Percentiles rank a stretch among this genome's conserved stretches.
phyloP scores from a whole-genome alignment of 495 filamentous ascomycete species.

The Achaetomiella virescens region DNA sequence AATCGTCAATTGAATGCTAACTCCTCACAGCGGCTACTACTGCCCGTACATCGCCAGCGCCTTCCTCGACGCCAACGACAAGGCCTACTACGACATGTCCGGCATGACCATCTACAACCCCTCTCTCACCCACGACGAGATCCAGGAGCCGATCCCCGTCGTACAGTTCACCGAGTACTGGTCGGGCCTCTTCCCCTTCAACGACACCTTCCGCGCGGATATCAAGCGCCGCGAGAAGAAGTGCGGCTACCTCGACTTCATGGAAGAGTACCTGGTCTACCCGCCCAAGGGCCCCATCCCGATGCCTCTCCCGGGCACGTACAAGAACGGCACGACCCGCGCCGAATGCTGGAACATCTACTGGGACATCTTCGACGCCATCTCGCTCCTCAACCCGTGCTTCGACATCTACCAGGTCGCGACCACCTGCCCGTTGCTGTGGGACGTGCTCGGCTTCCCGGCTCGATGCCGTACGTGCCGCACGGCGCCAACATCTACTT shows the following conservation, averaged over 20 bases:
- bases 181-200: constrained; percentile 54
- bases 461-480: constrained; percentile 44
- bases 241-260: constrained; percentile 62
- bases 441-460: constrained; percentile 60
- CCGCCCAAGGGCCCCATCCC: constrained; percentile 60
- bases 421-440: constrained; percentile 66
- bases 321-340: constrained; percentile 14
- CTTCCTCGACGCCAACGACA: constrained; percentile 66
- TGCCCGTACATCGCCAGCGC: constrained; percentile 73
- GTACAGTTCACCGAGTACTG: constrained; percentile 60
- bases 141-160: constrained; percentile 49
- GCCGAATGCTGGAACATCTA: constrained; percentile 39
- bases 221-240: constrained; percentile 49
- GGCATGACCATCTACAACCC: constrained; percentile 68
- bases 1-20: neutral
- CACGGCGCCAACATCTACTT: constrained; percentile 62
- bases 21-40: constrained; percentile 51
- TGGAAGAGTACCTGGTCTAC: constrained; percentile 57
- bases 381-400: constrained; percentile 62
- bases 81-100: constrained; percentile 58
- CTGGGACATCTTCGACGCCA: constrained; percentile 50
- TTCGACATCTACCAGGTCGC: constrained; percentile 74
- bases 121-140: constrained; percentile 46
- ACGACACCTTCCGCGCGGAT: constrained; percentile 55
- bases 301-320: constrained; percentile 19